Conservation (phyloP, 371 early-diverging fungal species). For the Mucor lusitanicus region DNA sequence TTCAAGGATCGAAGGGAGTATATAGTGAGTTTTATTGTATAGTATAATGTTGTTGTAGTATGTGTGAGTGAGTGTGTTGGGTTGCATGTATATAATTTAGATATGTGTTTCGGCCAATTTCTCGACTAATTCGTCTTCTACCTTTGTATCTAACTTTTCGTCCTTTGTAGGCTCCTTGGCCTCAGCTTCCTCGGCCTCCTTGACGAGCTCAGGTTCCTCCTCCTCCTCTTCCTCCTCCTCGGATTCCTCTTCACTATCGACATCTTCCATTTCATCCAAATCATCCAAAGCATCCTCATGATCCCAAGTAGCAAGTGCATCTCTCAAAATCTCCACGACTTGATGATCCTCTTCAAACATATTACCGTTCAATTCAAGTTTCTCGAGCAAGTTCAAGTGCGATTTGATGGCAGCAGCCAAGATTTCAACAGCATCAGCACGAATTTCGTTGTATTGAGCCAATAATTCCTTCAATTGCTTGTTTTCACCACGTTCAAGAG, state of each 20-base stretch:
- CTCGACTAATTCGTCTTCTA: slow-evolving; percentile 39
- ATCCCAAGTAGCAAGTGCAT: slow-evolving; percentile 69
- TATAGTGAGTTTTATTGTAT: background rate
- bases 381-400: slow-evolving; percentile 62
- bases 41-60: background rate
- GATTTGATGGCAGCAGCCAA: slow-evolving; percentile 68
- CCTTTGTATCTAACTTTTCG: slow-evolving; percentile 16
- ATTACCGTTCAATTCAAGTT: slow-evolving; percentile 92
- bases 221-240: slow-evolving; percentile 65
- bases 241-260: slow-evolving; percentile 73
- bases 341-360: slow-evolving; percentile 80
- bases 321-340: slow-evolving; percentile 68
- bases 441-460: slow-evolving; percentile 91
- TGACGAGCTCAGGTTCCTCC: slow-evolving; percentile 38
- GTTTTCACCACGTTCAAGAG: slow-evolving; percentile 59
- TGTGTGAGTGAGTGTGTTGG: background rate
- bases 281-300: slow-evolving; percentile 86
- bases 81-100: slow-evolving; percentile 20
- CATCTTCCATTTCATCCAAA: slow-evolving; percentile 94
- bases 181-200: slow-evolving; percentile 26
- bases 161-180: slow-evolving; percentile 25
- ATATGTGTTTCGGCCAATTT: slow-evolving; percentile 48
- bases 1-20: background rate
- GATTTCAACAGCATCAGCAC: slow-evolving; percentile 64
- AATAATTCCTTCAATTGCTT: slow-evolving; percentile 68